Evolutionary conservation across 2,329 filamentous ascomycete genomes (phyloP).

Genomic region (Apiospora koreana): DNA sequence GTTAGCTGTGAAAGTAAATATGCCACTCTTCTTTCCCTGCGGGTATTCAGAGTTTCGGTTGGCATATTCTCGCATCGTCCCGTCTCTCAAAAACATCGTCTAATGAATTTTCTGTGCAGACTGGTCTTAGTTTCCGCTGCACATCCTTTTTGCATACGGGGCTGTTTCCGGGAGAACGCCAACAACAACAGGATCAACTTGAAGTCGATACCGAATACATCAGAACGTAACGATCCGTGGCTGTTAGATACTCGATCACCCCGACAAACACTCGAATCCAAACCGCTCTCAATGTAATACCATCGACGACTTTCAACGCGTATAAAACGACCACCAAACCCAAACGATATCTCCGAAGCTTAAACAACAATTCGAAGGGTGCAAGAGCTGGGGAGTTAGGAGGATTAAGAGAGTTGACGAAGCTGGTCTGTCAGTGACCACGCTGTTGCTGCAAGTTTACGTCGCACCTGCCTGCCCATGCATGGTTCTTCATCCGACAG

Average conservation of each 20-base stretch:
- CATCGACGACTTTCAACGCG: not conserved
- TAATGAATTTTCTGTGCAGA: not conserved
- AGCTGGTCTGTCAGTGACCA: not conserved
- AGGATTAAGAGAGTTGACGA: not conserved
- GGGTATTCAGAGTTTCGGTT: not conserved
- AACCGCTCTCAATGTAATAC: not conserved
- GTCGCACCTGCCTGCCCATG: not conserved
- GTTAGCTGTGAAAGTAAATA: not conserved
- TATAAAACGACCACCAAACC: not conserved
- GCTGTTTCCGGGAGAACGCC: not conserved
- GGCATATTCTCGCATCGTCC: not conserved
- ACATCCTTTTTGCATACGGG: not conserved
- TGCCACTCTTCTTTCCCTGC: not conserved
- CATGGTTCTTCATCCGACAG: not conserved
- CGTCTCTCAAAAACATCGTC: not conserved
- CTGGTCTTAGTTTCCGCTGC: not conserved
- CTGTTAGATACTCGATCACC: not conserved
- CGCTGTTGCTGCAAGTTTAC: not conserved
- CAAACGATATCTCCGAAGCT: not conserved
- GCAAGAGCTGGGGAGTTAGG: not conserved
- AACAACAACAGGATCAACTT: too few relatives aligned
- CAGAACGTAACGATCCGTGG: not conserved
- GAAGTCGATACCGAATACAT: not conserved
- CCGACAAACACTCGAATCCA: not conserved
- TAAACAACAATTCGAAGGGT: not conserved